Evolutionary conservation across 192 early-diverging fungal genomes (phyloP), one percentile per base, ranked within the genome.

Genomic region (Phycomyces nitens): DNA sequence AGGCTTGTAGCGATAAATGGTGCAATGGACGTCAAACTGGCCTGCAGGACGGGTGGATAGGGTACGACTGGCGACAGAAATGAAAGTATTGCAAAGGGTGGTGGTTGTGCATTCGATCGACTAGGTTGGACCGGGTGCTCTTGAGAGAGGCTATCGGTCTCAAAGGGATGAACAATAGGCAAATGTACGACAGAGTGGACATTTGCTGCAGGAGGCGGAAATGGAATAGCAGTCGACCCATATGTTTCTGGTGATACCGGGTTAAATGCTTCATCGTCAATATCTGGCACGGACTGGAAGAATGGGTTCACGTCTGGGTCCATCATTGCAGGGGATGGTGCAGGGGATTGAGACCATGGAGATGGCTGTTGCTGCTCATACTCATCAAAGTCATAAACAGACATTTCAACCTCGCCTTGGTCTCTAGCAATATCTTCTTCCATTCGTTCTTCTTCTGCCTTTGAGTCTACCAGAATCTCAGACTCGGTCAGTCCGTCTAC

Each of bases 281-380:
- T 84, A 18, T 70, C 68, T 21, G 80, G 77, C 10, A 71, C 24
- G 0, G 76, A 59, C 56, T 78, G 80, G 61, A 80, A 84, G 55
- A 84, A 81, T 2, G 80, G 80, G 55, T 84, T 84, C 16, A 77
- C 65, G n/a, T 81, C 73, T n/a, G 78, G 70, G 44, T 84, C 82
- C 42, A 78, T 77, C 56, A 81, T 70, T 42, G 72, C 71, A 42
- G 77, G 78, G 5, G 80, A 81, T 34, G 78, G 80, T 47, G 76
- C 72, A 26, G 82, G 82, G 0, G 80, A 81, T 64, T 84, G 82
- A 12, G 80, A 81, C 82, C 82, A 84, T 18, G 82, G 73, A 8
- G 80, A 79, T 22, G 75, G 80, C 26, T 80, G 76, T 27, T 78
- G 77, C 64, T 84, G 82, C 39, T 81, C 80, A 63, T 79, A 80